These are phyloP conservation scores for Salix purpurea DNA, from an alignment of 345 rosid species.

Conservation along the genomic window DNA sequence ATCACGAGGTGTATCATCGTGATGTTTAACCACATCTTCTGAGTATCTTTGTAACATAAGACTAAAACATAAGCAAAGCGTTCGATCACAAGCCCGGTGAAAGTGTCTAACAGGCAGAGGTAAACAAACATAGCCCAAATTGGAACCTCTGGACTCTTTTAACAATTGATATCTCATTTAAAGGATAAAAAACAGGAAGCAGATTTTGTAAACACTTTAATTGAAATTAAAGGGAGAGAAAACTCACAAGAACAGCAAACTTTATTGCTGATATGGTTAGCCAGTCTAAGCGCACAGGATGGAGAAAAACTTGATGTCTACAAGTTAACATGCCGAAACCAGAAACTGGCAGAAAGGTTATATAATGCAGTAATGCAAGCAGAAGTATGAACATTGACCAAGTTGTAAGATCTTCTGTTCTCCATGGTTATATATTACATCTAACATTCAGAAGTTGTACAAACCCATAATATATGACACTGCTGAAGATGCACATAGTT, in stretches of 20 bases:
- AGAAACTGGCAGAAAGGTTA: neutral
- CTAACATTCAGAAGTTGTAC: conserved; percentile 13
- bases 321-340: neutral
- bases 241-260: no score
- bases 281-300: no score
- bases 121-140: no score
- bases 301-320: no score
- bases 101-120: no score
- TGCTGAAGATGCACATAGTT: conserved; percentile 1
- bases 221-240: no score
- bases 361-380: neutral
- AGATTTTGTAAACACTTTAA: no score
- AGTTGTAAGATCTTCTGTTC: conserved; percentile 10
- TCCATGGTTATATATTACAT: conserved; percentile 31
- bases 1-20: neutral
- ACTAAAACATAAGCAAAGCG: neutral
- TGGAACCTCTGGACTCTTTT: no score
- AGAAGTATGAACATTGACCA: neutral
- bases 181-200: no score
- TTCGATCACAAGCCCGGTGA: neutral
- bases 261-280: no score
- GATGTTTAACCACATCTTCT: neutral
- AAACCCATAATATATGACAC: conserved; percentile 9
- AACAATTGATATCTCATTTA: no score
- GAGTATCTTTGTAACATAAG: neutral